Conservation (phyloP, 139 green algal genomes). For the Micromonas commoda region DNA sequence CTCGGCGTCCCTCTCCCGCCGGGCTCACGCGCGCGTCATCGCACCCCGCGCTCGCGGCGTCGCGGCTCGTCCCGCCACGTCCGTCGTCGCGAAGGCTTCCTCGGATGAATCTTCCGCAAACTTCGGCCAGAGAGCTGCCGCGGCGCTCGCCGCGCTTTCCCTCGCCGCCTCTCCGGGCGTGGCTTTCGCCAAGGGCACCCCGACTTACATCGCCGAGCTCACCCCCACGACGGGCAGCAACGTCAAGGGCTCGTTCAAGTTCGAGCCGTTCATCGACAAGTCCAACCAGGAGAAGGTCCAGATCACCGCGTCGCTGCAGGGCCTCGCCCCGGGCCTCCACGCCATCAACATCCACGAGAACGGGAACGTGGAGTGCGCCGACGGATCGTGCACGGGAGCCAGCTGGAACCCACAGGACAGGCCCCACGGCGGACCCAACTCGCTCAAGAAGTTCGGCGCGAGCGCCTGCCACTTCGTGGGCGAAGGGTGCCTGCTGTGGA, state of each 20-base stretch:
- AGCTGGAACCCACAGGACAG: conserved; percentile 16
- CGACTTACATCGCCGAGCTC: neutral
- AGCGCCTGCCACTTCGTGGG: conserved; percentile 11
- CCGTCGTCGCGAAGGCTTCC: no score
- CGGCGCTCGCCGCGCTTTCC: neutral
- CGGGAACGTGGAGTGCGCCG: neutral
- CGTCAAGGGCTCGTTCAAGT: neutral
- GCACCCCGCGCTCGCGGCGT: no score
- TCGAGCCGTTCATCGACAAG: neutral
- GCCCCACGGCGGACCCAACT: conserved; percentile 15
- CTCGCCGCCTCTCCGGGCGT: neutral
- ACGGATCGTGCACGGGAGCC: conserved; percentile 17
- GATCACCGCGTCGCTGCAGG: neutral
- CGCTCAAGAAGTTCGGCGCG: conserved; percentile 24
- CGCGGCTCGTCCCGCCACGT: no score
- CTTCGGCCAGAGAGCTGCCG: no score
- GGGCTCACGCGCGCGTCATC: no score
- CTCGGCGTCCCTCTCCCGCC: no score
- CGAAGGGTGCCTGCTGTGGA: conserved; percentile 17
- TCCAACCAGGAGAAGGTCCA: neutral
- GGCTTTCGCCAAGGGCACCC: neutral
- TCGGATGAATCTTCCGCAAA: no score
- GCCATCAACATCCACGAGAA: conserved; percentile 19
- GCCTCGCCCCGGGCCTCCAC: neutral
- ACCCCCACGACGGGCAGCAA: neutral